Percentiles rank a stretch among this genome's conserved stretches.
phyloP scores from a whole-genome alignment of 1,284 basidiomycete genomes.

The Leccinum fuscescens region DNA sequence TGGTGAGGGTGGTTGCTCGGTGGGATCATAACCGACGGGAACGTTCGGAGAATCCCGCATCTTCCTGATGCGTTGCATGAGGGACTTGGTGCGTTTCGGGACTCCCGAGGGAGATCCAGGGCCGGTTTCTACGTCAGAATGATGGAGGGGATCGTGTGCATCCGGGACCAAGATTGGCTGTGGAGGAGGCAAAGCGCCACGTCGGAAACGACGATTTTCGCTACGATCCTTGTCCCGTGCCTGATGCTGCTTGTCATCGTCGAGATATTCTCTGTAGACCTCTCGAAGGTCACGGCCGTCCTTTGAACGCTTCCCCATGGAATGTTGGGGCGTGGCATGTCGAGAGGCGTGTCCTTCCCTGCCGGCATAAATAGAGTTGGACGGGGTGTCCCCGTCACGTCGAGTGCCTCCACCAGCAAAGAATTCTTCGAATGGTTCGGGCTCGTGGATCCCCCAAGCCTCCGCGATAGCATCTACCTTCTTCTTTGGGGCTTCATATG shows the following conservation, averaged over 20 bases:
- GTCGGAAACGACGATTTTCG: conserved; percentile 38
- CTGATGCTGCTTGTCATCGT: conserved; percentile 37
- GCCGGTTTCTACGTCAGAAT: conserved; percentile 37
- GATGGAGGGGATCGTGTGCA: conserved; percentile 40
- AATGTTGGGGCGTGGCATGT: conserved; percentile 32
- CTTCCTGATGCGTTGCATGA: conserved; percentile 81
- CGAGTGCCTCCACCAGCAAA: conserved; percentile 64
- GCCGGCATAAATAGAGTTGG: conserved; percentile 63
- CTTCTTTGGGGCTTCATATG: conserved; percentile 62
- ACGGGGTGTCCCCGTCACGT: conserved; percentile 54
- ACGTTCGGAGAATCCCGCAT: conserved; percentile 81
- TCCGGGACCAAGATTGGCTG: conserved; percentile 74
- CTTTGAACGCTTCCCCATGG: conserved; percentile 39
- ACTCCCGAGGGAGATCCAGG: conserved; percentile 41
- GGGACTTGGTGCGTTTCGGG: conserved; percentile 72
- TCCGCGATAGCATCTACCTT: conserved; percentile 79
- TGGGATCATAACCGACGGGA: conserved; percentile 57
- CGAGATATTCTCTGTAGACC: conserved; percentile 42
- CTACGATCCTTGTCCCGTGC: conserved; percentile 31
- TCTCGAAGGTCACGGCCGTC: conserved; percentile 47
- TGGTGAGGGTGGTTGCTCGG: conserved; percentile 46
- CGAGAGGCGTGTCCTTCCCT: conserved; percentile 42
- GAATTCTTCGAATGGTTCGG: conserved; percentile 85
- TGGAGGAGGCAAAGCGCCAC: conserved; percentile 65
- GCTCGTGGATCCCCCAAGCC: conserved; percentile 86